These are phyloP conservation scores for Zygosaccharomyces bailii DNA, from an alignment of 805 yeast genomes.

Conservation along the genomic window DNA sequence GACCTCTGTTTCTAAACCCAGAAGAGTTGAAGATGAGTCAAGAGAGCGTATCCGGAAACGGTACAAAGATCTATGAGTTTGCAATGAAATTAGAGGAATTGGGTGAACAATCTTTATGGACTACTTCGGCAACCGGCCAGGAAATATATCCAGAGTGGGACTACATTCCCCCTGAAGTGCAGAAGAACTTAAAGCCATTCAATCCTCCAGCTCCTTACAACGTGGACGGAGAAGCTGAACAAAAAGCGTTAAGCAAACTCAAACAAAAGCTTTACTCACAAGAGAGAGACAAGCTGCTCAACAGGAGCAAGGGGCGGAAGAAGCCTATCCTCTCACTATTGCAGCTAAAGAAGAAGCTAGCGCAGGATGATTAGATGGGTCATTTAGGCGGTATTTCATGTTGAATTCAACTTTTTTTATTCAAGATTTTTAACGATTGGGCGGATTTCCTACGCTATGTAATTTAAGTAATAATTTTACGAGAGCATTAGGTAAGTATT, in stretches of 20 bases:
- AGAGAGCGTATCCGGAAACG: slow-evolving; percentile 13
- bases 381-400: slow-evolving; percentile 2
- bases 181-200: slow-evolving; percentile 35
- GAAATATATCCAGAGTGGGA: slow-evolving; percentile 38
- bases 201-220: slow-evolving; percentile 28
- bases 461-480: slow-evolving; percentile 3
- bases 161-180: slow-evolving; percentile 32
- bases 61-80: slow-evolving; percentile 27
- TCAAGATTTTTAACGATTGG: slow-evolving; percentile 3
- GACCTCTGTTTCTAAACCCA: slow-evolving; percentile 28
- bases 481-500: not conserved
- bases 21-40: slow-evolving; percentile 12
- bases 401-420: slow-evolving; percentile 2
- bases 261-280: slow-evolving; percentile 18
- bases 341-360: slow-evolving; percentile 21
- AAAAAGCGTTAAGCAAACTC: slow-evolving; percentile 13
- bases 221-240: slow-evolving; percentile 7
- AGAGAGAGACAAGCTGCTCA: slow-evolving; percentile 23
- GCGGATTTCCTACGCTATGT: slow-evolving; percentile 4
- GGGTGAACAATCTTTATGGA: slow-evolving; percentile 35
- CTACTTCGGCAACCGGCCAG: slow-evolving; percentile 37
- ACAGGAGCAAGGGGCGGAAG: slow-evolving; percentile 30
- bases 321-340: slow-evolving; percentile 30
- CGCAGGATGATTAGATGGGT: slow-evolving; percentile 12
- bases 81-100: slow-evolving; percentile 32